Evolutionary conservation across 768 basidiomycete genomes (phyloP).

Genomic region (Psilocybe subaeruginosa): DNA sequence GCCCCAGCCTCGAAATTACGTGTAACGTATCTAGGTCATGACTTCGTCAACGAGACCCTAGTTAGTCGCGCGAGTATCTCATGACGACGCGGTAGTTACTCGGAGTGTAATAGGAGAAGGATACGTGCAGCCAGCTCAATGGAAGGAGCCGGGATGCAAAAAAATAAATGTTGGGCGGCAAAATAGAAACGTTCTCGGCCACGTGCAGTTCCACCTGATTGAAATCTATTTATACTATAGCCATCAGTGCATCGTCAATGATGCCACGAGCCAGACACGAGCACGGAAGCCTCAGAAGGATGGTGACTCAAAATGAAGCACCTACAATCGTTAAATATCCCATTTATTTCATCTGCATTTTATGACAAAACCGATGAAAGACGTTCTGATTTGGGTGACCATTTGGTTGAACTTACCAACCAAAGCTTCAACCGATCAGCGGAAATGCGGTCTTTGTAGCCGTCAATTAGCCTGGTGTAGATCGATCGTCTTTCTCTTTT

Average conservation of each 20-base stretch:
- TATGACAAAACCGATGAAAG: no score
- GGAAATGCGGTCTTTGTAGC: no score
- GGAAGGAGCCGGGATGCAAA: neutral
- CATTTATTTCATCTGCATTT: no score
- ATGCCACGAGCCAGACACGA: constrained; percentile 2
- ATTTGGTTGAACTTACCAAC: no score
- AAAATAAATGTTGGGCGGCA: constrained; percentile 7
- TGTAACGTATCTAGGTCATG: neutral
- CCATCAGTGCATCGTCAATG: constrained; percentile 1
- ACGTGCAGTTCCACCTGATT: constrained; percentile 2
- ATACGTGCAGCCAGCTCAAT: neutral
- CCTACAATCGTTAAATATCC: no score
- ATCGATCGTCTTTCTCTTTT: no score
- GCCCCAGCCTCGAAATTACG: constrained; percentile 1
- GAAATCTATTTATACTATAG: neutral
- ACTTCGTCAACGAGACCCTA: neutral
- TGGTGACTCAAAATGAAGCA: neutral
- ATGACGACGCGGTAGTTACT: constrained; percentile 8
- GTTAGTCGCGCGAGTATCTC: neutral
- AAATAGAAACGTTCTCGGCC: neutral
- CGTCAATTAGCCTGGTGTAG: no score
- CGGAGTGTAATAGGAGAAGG: constrained; percentile 1
- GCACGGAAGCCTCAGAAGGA: neutral
- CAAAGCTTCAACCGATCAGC: no score
- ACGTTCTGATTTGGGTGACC: no score